Percentiles rank a stretch among this genome's conserved stretches.
These are phyloP conservation scores for Kalanchoe fedtschenkoi DNA, from an alignment of 164 flowering plant genomes.

Conservation along the genomic window DNA sequence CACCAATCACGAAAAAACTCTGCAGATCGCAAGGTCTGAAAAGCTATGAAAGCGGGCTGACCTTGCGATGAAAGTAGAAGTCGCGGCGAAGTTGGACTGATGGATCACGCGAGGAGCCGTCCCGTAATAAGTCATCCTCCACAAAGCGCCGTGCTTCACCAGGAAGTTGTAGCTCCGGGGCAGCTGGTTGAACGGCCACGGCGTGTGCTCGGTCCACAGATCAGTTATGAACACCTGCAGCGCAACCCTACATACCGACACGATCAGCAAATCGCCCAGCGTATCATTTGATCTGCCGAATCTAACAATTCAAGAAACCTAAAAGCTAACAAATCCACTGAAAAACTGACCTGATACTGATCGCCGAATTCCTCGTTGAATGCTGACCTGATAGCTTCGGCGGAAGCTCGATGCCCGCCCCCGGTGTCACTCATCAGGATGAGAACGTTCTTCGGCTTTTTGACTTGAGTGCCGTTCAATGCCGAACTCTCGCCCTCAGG, in stretches of 20 bases:
- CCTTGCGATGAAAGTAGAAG: slow-evolving; percentile 90
- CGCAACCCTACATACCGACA: slow-evolving; percentile 29
- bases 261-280: background rate
- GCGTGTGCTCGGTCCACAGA: slow-evolving; percentile 97
- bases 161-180: slow-evolving; percentile 92
- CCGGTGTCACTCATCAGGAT: slow-evolving; percentile 99
- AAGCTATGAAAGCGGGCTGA: no score
- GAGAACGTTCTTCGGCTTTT: slow-evolving; percentile 51
- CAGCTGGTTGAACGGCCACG: slow-evolving; percentile 97
- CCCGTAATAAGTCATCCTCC: slow-evolving; percentile 92
- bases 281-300: background rate
- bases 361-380: slow-evolving; percentile 77
- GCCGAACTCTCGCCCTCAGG: slow-evolving; percentile 38
- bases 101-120: slow-evolving; percentile 75
- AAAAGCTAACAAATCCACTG: background rate
- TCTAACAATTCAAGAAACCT: no score
- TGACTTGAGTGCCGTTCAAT: slow-evolving; percentile 31
- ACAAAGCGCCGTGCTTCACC: slow-evolving; percentile 84
- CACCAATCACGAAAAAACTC: slow-evolving; percentile 6
- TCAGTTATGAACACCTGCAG: slow-evolving; percentile 91
- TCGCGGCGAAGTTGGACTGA: slow-evolving; percentile 91
- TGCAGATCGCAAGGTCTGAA: no score
- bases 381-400: slow-evolving; percentile 89
- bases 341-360: slow-evolving; percentile 61
- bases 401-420: slow-evolving; percentile 98